Conservation (phyloP, 2,329 filamentous ascomycete species). For the Pseudocercospora fuligena region DNA sequence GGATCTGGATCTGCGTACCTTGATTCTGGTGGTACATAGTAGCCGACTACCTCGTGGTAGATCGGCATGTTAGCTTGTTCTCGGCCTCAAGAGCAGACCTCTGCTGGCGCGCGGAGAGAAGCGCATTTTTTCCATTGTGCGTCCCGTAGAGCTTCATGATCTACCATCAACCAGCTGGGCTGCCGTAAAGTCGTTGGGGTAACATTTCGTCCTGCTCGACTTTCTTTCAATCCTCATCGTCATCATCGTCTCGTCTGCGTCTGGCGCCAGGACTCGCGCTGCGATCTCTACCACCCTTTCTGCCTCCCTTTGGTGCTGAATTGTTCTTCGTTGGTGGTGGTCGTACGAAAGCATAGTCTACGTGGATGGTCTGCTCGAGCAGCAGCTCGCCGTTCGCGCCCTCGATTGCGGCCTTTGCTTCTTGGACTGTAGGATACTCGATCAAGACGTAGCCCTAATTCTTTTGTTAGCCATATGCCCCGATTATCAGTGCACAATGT, state of each 20-base stretch:
- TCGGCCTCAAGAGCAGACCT: not conserved
- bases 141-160: not conserved
- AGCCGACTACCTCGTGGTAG: not conserved
- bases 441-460: slow-evolving; percentile 79
- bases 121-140: not conserved
- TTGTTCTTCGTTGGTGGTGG: slow-evolving; percentile 67
- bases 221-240: slow-evolving; percentile 22
- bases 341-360: slow-evolving; percentile 85
- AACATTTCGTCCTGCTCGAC: not conserved
- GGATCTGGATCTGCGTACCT: not conserved
- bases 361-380: slow-evolving; percentile 77
- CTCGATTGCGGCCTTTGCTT: slow-evolving; percentile 81
- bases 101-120: not conserved
- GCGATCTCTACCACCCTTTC: slow-evolving; percentile 43
- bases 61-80: not conserved
- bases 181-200: not conserved
- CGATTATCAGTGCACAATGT: not conserved
- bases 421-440: slow-evolving; percentile 78
- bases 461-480: not conserved
- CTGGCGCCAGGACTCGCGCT: slow-evolving; percentile 51
- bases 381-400: slow-evolving; percentile 77
- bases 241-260: slow-evolving; percentile 33
- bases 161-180: not conserved
- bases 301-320: slow-evolving; percentile 39
- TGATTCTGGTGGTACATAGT: not conserved